Evolutionary conservation across 257 asterid genomes (phyloP).

Genomic region (Petunia secreta): DNA sequence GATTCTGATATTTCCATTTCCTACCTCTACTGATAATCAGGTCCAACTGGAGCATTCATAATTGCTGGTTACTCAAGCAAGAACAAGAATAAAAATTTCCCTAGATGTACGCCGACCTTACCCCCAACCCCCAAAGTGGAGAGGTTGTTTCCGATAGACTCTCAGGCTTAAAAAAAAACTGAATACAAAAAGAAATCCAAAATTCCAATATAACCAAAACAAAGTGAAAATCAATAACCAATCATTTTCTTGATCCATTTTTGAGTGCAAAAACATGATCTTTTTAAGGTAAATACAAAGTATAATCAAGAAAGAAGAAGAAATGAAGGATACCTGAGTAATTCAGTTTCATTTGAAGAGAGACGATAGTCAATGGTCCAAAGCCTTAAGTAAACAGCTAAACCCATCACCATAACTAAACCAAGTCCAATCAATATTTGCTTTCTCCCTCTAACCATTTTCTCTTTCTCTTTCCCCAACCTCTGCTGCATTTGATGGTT

Average conservation of each 20-base stretch:
- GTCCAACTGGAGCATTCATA: neutral
- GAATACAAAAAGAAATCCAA: neutral
- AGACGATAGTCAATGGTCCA: conserved; percentile 75
- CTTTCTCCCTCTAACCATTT: conserved; percentile 60
- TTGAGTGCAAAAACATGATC: neutral
- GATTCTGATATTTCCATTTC: neutral
- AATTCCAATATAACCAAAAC: neutral
- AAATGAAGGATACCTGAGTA: conserved; percentile 54
- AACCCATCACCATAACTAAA: conserved; percentile 63
- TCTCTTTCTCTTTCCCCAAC: conserved; percentile 16
- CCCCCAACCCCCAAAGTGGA: no score
- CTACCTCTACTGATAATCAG: neutral
- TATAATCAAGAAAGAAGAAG: conserved; percentile 16
- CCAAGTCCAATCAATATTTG: conserved; percentile 53
- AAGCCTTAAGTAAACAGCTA: conserved; percentile 67
- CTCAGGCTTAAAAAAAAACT: neutral
- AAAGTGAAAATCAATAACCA: neutral
- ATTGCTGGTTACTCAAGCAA: neutral
- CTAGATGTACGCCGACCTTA: neutral
- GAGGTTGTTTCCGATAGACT: no score
- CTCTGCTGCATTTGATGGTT: neutral
- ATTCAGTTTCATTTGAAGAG: conserved; percentile 60
- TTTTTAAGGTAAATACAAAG: neutral
- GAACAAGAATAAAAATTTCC: neutral
- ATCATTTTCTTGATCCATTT: neutral